Percentiles rank a stretch among this genome's conserved stretches.
These are phyloP conservation scores for Talinum fruticosum DNA, from an alignment of 148 eudicot genomes.

Conservation along the genomic window DNA sequence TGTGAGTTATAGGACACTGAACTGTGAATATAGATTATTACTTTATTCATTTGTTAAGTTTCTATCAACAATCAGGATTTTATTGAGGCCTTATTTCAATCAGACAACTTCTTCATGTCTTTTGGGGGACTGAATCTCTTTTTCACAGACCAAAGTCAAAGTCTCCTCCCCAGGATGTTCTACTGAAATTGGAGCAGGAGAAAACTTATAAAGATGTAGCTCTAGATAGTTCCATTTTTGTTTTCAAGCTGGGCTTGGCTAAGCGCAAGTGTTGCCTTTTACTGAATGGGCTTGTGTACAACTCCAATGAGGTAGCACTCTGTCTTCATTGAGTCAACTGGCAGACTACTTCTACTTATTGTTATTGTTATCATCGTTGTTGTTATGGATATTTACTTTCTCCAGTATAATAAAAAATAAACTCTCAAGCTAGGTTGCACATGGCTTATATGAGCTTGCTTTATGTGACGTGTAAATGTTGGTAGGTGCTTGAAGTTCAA, in stretches of 20 bases:
- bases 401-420: neutral
- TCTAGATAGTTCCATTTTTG: conserved; percentile 74
- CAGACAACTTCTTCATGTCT: neutral
- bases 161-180: conserved; percentile 77
- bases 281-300: conserved; percentile 86
- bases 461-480: neutral
- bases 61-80: neutral
- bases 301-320: conserved; percentile 65
- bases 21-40: neutral
- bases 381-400: too few relatives aligned
- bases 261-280: conserved; percentile 68
- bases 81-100: neutral
- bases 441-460: neutral
- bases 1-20: conserved; percentile 43
- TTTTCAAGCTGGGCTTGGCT: conserved; percentile 73
- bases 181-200: conserved; percentile 70
- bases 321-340: neutral
- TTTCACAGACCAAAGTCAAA: conserved; percentile 62
- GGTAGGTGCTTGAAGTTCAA: neutral
- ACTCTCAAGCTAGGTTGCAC: neutral
- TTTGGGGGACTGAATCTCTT: neutral
- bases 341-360: neutral
- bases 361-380: neutral
- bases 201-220: conserved; percentile 54
- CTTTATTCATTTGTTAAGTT: neutral